Base-by-base conservation (phyloP, 2,329 filamentous ascomycete genomes). In the Chrysoporthe cubensis region DNA sequence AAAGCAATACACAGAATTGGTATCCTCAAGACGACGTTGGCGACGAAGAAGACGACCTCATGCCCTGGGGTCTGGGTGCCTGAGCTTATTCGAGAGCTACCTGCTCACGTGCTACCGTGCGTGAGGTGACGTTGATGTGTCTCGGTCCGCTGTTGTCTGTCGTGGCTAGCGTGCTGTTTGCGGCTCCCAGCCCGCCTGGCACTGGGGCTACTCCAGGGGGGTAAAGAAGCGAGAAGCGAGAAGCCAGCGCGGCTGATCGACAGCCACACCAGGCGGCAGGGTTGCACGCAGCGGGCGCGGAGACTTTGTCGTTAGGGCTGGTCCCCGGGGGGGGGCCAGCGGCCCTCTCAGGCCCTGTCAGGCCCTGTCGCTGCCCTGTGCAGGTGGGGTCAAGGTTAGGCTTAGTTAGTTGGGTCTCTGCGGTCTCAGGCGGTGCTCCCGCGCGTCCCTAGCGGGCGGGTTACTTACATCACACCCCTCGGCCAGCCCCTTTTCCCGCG, bases 371-470 rank as follows among this genome's bases (percentile, higher is more conserved):
- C 26, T 26, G 26, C 26, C 26, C 26, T 46, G 44, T 56, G 52
- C 52, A 56, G 52, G 52, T 57, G 52, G 52, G 26, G 37, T 37
- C 52, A 57, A 57, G 52, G 32, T 57, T 32, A 7, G 26, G 26
- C 26, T 26, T 26, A 26, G 26, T 26, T 26, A 26, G 26, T 26
- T 26, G 0, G 26, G 26, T 26, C 26, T 26, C 26, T 40, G 34
- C 7, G 14, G 54, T 57, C 52, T 56, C 52, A 56, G 21, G 48
- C 48, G 11, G 48, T 52, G 48, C 48, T 11, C 48, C 21, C 21
- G 26, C 26, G 21, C 48, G 13, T 21, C n/a, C 48, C 48, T 13
- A 2, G 48, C 8, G 44, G 26, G 26, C 26, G 26, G 26, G 26
- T 26, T 26, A 26, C 26, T 34, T 54, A 40, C 37, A 40, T 40